phyloP scores from a whole-genome alignment of 1,284 basidiomycete species.

The Sporisorium scitamineum region DNA sequence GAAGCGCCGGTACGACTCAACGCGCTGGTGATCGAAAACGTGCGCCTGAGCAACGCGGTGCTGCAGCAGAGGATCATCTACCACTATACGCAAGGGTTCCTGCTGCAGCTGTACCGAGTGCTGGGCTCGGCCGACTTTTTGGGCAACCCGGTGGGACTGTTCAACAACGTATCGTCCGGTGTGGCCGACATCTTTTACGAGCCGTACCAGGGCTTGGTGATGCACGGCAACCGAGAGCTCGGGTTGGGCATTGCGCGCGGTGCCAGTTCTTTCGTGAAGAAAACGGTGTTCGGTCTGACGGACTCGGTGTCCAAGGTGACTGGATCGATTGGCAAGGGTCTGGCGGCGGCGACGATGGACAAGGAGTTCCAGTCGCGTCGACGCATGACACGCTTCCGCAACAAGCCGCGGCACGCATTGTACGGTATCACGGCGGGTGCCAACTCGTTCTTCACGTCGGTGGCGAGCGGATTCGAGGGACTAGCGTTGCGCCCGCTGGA shows the following conservation, averaged over 20 bases:
- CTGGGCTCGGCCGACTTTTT: conserved; percentile 95
- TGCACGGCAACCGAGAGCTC: conserved; percentile 95
- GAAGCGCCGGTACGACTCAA: conserved; percentile 96
- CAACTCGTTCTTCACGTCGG: conserved; percentile 90
- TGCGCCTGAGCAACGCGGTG: conserved; percentile 86
- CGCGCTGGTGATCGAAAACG: conserved; percentile 93
- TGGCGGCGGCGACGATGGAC: conserved; percentile 96
- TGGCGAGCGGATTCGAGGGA: conserved; percentile 95
- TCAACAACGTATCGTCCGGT: conserved; percentile 99
- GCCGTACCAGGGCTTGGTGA: conserved; percentile 95
- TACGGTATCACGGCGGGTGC: conserved; percentile 92
- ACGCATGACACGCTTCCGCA: conserved; percentile 87
- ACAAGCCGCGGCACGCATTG: conserved; percentile 95
- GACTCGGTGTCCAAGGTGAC: conserved; percentile 98
- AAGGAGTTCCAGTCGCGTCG: conserved; percentile 92
- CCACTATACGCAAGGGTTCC: conserved; percentile 93
- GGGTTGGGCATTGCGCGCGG: conserved; percentile 98
- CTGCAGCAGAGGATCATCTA: conserved; percentile 86
- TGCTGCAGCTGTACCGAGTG: conserved; percentile 94
- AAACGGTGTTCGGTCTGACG: conserved; percentile 95
- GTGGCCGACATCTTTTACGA: conserved; percentile 99
- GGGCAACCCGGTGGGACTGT: conserved; percentile 87
- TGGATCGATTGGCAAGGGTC: conserved; percentile 94
- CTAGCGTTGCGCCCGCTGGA: conserved; percentile 96
- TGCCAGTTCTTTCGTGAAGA: conserved; percentile 93